Conservation (phyloP, 2,329 filamentous ascomycete genomes). For the Emergomyces orientalis region DNA sequence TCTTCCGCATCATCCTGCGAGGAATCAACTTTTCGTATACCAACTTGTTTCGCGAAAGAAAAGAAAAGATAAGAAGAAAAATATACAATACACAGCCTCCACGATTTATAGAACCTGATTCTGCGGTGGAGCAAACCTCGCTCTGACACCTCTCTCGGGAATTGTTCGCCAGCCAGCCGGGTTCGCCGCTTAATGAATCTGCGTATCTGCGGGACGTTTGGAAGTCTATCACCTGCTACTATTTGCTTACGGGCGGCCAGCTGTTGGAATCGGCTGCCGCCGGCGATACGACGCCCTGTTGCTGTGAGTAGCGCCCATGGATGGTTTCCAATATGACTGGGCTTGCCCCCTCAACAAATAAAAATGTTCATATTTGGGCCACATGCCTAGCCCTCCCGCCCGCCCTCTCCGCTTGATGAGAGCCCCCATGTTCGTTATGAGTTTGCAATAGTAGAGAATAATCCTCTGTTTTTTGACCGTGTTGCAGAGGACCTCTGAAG, state of each 20-base stretch:
- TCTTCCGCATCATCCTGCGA: not conserved
- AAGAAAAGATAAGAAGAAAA: not conserved
- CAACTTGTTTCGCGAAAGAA: not conserved
- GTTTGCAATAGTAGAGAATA: not conserved
- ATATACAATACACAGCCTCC: not conserved
- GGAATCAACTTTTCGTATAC: not conserved
- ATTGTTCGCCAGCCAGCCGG: not conserved
- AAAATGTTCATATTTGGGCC: not conserved
- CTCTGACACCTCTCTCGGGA: not conserved
- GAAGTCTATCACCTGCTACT: not conserved
- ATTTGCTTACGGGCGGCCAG: not conserved
- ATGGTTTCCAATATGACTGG: slow-evolving; percentile 1
- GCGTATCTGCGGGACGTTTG: not conserved
- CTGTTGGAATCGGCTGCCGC: not conserved
- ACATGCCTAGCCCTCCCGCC: not conserved
- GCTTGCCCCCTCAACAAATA: not conserved
- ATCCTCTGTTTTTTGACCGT: not conserved
- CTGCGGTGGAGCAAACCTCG: not conserved
- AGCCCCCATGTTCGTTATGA: not conserved
- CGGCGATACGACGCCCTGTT: slow-evolving; percentile 2
- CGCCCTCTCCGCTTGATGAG: not conserved
- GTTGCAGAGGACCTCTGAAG: not conserved
- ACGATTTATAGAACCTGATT: not conserved
- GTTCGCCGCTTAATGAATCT: not conserved
- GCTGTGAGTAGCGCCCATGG: not conserved